Evolutionary conservation across 805 yeast species (phyloP).

Genomic region (Nakazawaea sp.): DNA sequence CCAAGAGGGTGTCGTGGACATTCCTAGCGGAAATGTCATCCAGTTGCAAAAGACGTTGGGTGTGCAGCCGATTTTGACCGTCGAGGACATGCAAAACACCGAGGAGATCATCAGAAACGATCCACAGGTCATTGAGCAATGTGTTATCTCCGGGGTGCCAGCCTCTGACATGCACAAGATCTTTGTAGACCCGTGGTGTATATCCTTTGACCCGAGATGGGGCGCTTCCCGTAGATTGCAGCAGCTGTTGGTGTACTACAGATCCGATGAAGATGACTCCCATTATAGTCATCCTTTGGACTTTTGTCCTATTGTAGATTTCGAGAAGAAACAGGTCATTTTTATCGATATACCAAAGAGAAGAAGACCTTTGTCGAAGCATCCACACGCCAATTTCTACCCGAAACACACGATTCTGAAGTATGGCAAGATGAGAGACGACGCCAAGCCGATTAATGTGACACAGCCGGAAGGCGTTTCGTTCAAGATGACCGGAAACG

Average conservation of each 20-base stretch:
- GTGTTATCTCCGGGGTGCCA: conserved; percentile 52
- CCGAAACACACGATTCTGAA: conserved; percentile 46
- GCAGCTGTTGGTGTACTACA: conserved; percentile 62
- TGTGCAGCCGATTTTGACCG: conserved; percentile 57
- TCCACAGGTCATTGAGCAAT: conserved; percentile 54
- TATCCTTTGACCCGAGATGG: conserved; percentile 67
- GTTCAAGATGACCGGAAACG: conserved; percentile 49
- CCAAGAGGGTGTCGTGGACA: conserved; percentile 52
- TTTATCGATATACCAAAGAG: conserved; percentile 57
- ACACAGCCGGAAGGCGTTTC: conserved; percentile 68
- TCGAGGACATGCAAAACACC: conserved; percentile 44
- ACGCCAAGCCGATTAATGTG: conserved; percentile 49
- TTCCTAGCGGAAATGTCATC: conserved; percentile 33
- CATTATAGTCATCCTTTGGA: conserved; percentile 52
- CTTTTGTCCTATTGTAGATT: conserved; percentile 63
- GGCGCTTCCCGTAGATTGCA: conserved; percentile 56
- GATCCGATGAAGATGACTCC: conserved; percentile 56
- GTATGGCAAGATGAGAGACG: conserved; percentile 48
- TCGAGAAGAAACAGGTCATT: conserved; percentile 48
- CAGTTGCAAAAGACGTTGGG: conserved; percentile 38
- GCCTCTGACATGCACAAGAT: conserved; percentile 38
- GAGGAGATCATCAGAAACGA: conserved; percentile 51
- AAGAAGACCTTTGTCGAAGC: conserved; percentile 54
- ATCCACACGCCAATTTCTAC: conserved; percentile 52
- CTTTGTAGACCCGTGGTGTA: conserved; percentile 67